Percentiles rank a stretch among this genome's conserved stretches.
These are phyloP conservation scores for Phlebopus sp. DNA, from an alignment of 1,284 basidiomycete genomes.

Conservation along the genomic window DNA sequence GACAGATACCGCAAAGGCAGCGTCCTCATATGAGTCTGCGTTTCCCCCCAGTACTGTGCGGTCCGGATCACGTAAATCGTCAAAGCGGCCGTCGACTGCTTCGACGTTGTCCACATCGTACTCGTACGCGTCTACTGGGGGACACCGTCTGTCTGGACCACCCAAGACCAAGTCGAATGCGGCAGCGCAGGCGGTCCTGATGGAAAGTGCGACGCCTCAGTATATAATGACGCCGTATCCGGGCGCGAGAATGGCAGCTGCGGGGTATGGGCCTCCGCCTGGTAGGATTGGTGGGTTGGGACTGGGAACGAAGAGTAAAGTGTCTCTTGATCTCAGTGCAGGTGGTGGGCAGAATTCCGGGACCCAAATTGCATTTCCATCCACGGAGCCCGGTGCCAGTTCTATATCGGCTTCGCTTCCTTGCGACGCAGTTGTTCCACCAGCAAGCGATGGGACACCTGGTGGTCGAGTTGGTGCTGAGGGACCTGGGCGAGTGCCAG, in stretches of 20 bases:
- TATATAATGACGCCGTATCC: conserved; percentile 2
- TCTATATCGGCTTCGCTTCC: too few relatives aligned
- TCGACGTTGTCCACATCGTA: neutral
- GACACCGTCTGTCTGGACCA: neutral
- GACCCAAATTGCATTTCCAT: neutral
- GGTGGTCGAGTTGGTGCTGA: too few relatives aligned
- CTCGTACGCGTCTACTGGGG: neutral
- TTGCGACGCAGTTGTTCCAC: too few relatives aligned
- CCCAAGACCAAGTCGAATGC: conserved; percentile 1
- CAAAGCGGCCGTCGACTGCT: neutral
- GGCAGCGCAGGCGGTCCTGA: conserved; percentile 7
- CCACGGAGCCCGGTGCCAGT: neutral
- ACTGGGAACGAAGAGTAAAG: neutral
- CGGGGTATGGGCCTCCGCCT: neutral
- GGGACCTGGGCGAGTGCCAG: conserved; percentile 29
- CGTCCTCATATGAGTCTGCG: too few relatives aligned
- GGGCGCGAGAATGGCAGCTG: neutral
- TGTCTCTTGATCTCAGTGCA: neutral
- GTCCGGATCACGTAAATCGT: neutral
- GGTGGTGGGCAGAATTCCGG: too few relatives aligned
- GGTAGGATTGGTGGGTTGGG: neutral
- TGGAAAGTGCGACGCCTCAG: neutral
- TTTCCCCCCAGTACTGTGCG: too few relatives aligned
- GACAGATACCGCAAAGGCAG: too few relatives aligned
- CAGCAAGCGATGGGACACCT: too few relatives aligned